Evolutionary conservation across 805 yeast genomes (phyloP), one percentile per base, ranked within the genome.

Genomic region (Monosporozyma unispora): DNA sequence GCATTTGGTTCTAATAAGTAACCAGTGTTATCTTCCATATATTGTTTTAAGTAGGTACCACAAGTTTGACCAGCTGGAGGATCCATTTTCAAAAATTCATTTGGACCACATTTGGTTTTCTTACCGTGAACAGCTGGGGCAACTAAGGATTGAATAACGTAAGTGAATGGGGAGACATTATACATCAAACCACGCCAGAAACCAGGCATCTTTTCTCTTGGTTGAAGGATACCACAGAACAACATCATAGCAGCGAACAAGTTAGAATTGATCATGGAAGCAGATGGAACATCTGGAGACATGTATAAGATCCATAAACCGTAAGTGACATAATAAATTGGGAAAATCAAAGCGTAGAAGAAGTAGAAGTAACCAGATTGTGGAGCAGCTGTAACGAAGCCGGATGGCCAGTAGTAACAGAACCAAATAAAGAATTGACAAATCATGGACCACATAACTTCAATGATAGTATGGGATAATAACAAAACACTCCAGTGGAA

Each of bases 401-500:
- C 69, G 48, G 73, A 70, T 28, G 81, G 78, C 70, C 76, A 77
- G 58, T 74, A 77, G 60, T 72, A 72, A 45, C 73, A 70, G 47
- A 75, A 66, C 60, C 66, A 76, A 59, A 71, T 64, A 48, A 64
- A 53, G 51, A 66, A 70, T 55, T 79, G 79, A 55, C 75, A 67
- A 4, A 60, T 54, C 18, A 71, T 56, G 45, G 77, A 75, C 73
- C 74, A 77, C 33, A 74, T 69, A 27, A 75, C 63, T 63, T 78
- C 82, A 22, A 75, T 68, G 11, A 70, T 56, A 27, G 71, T 66
- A 57, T 62, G 75, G 61, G 70, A 64, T 53, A 70, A 47, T 49
- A 82, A 64, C 48, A 82, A 78, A 1, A 81, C 79, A 58, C 71
- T 57, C 89, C 89, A 83, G 46, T 79, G 72, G 66, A 80, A 84